Percentiles rank a stretch among this genome's conserved stretches.
phyloP scores from a whole-genome alignment of 495 filamentous ascomycete species.

The Pseudevernia furfuracea region DNA sequence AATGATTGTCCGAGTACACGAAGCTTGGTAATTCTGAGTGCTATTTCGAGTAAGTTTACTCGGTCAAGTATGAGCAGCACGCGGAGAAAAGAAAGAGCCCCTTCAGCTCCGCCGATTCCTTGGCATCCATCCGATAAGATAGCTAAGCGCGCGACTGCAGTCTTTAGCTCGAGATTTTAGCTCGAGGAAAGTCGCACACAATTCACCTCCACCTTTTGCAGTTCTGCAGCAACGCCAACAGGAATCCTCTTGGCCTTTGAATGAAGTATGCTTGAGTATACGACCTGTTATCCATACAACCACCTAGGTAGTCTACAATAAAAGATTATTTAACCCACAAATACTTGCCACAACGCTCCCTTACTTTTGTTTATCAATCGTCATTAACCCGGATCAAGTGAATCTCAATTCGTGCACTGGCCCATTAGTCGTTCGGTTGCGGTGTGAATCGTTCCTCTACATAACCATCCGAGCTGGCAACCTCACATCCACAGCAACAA shows the following conservation, averaged over 20 bases:
- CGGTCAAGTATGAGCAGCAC: background rate
- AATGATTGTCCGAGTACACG: background rate
- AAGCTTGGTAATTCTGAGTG: background rate
- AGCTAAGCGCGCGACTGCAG: slow-evolving; percentile 4
- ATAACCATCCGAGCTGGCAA: background rate
- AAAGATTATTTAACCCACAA: slow-evolving; percentile 4
- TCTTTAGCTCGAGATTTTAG: background rate
- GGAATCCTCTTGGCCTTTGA: background rate
- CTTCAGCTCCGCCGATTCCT: background rate
- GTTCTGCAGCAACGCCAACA: background rate
- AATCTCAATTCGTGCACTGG: background rate
- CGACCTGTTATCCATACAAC: background rate
- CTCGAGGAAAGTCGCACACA: background rate
- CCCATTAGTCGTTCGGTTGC: background rate
- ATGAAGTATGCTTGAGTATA: background rate
- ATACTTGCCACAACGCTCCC: background rate
- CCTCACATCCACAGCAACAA: background rate
- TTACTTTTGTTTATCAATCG: slow-evolving; percentile 5
- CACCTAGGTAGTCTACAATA: slow-evolving; percentile 12
- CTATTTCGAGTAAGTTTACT: background rate
- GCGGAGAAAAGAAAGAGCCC: background rate
- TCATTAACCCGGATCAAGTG: slow-evolving; percentile 4
- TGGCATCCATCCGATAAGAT: background rate
- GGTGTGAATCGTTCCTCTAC: background rate
- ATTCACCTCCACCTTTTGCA: background rate